Evolutionary conservation across 1,284 basidiomycete species (phyloP), one percentile per base, ranked within the genome.

Genomic region (Apiotrichum laibachii): DNA sequence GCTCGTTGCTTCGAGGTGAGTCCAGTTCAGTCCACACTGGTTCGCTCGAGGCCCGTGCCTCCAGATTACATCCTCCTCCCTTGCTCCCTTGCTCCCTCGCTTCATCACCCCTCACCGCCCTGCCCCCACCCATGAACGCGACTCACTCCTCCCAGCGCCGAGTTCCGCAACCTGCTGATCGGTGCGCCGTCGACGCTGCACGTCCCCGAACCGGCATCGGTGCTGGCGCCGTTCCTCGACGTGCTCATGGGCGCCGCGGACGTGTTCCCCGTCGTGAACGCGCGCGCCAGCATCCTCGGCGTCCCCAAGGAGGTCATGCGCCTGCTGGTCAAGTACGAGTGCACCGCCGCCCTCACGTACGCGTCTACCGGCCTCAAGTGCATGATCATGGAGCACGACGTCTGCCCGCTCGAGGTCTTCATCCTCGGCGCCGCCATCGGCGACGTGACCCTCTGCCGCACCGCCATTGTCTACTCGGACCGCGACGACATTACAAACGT

Each of bases 391-490:
- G 61, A 62, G 35, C 55, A 45, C 57, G 39, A 37, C 37, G 51
- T 47, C n/a, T 62, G 61, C 26, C 47, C 61, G 1, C 33, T 62
- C 39, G 54, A 59, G 43, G 53, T 50, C 12, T 62, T 62, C 37
- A 45, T 62, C 18, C 50, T 62, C 31, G 61, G 54, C 43, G 61
- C 61, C 5, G 48, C 49, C n/a, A 33, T 56, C 13, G 46, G 44
- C 47, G 61, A 56, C 47, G 46, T 62, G 5, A 39, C 53, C 13
- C 61, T 62, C 19, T 62, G 61, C 57, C 61, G 61, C 43, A 56
- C 57, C n/a, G 61, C 61, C n/a, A 59, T 62, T 37, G 61, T 62
- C 18, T 42, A 56, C 31, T 43, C 54, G 51, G 57, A 58, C 26
- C 46, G 53, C 21, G 46, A 50, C 54, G 57, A 58, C 13, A 40